phyloP scores from a whole-genome alignment of 2,329 filamentous ascomycete species.

The Pezicula carpinea region DNA sequence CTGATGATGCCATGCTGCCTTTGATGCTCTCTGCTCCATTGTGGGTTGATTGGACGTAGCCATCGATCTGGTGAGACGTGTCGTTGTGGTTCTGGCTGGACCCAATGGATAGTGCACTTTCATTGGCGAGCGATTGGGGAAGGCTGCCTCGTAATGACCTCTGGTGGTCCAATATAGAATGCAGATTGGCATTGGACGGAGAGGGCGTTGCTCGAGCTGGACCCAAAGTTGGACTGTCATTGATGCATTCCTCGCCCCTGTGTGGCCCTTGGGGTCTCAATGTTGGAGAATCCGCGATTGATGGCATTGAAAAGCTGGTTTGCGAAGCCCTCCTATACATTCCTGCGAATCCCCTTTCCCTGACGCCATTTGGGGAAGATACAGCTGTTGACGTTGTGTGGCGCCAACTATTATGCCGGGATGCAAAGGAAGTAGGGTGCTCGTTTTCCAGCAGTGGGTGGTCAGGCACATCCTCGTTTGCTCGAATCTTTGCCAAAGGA shows the following conservation, averaged over 20 bases:
- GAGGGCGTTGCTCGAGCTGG: conserved; percentile 41
- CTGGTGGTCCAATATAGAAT: conserved; percentile 57
- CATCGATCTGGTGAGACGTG: conserved; percentile 19
- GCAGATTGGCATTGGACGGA: conserved; percentile 49
- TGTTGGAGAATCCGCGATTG: conserved; percentile 38
- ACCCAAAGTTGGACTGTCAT: conserved; percentile 60
- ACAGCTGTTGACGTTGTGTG: conserved; percentile 45
- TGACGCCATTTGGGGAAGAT: conserved; percentile 31
- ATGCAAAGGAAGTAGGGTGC: conserved; percentile 18
- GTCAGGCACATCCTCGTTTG: conserved; percentile 23
- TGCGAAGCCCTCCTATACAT: conserved; percentile 43
- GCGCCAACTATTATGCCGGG: conserved; percentile 43
- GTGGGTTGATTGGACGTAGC: conserved; percentile 22
- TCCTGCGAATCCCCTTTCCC: conserved; percentile 31
- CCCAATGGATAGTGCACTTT: conserved; percentile 44
- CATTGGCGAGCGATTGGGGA: conserved; percentile 51
- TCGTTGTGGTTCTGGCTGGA: conserved; percentile 21
- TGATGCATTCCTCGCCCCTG: conserved; percentile 10
- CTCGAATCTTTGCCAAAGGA: conserved; percentile 11
- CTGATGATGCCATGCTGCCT: conserved; percentile 10
- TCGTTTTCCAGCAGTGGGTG: conserved; percentile 21
- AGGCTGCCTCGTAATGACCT: conserved; percentile 52
- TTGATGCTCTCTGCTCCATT: conserved; percentile 5
- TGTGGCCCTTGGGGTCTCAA: conserved; percentile 8
- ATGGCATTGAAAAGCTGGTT: conserved; percentile 42